These are phyloP conservation scores for Xerocomellus dryophilus DNA, from an alignment of 768 basidiomycete genomes.

Conservation along the genomic window DNA sequence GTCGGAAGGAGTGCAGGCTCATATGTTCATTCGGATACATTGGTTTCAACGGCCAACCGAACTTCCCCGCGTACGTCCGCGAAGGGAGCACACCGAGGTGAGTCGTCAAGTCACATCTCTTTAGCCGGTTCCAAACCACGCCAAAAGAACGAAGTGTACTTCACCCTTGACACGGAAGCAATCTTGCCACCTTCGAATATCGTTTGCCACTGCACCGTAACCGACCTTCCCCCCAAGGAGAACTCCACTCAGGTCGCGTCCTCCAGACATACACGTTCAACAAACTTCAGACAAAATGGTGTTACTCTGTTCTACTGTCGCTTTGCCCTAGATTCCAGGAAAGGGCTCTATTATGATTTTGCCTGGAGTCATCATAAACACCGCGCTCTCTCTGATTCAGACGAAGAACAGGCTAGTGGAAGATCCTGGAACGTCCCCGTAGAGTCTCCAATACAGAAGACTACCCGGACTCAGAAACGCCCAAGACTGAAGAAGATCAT, in stretches of 20 bases:
- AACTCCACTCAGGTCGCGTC: slow-evolving; percentile 5
- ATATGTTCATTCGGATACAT: slow-evolving; percentile 61
- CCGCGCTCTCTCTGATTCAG: slow-evolving; percentile 33
- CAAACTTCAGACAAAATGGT: slow-evolving; percentile 16
- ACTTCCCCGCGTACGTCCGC: slow-evolving; percentile 56
- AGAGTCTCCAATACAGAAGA: slow-evolving; percentile 14
- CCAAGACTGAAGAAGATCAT: slow-evolving; percentile 16
- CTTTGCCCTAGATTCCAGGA: slow-evolving; percentile 53
- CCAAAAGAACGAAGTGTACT: slow-evolving; percentile 72
- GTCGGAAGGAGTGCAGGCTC: slow-evolving; percentile 30
- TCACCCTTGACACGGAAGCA: slow-evolving; percentile 49
- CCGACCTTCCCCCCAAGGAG: slow-evolving; percentile 25
- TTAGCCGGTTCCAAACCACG: neutral
- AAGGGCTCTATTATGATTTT: slow-evolving; percentile 62
- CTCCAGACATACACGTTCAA: slow-evolving; percentile 14
- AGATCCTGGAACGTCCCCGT: slow-evolving; percentile 45
- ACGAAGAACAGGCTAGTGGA: slow-evolving; percentile 36
- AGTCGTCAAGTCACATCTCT: slow-evolving; percentile 12
- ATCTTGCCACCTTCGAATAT: slow-evolving; percentile 52
- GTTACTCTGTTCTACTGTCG: slow-evolving; percentile 49
- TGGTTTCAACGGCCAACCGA: slow-evolving; percentile 74
- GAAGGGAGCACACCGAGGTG: slow-evolving; percentile 60
- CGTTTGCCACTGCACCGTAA: slow-evolving; percentile 49
- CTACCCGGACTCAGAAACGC: slow-evolving; percentile 17
- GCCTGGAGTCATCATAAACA: slow-evolving; percentile 52